These are phyloP conservation scores for Pseudocercospora crystallina DNA, from an alignment of 2,329 filamentous ascomycete species.

Conservation along the genomic window DNA sequence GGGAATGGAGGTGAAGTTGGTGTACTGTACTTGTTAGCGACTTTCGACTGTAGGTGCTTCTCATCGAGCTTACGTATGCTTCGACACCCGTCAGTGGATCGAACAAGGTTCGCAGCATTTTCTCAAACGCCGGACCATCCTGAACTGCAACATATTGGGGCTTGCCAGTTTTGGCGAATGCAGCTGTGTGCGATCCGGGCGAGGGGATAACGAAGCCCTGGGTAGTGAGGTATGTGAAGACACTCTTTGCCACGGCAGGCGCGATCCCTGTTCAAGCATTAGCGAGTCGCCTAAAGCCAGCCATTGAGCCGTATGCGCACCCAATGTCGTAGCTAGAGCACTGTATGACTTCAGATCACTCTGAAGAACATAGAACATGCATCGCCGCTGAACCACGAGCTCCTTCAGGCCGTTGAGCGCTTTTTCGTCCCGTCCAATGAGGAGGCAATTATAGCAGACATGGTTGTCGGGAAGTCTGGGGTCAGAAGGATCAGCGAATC, in stretches of 20 bases:
- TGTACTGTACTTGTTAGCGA: constrained; percentile 13
- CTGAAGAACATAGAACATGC: constrained; percentile 24
- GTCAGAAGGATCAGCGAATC: constrained; percentile 41
- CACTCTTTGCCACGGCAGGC: constrained; percentile 1
- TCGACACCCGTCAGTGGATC: constrained; percentile 28
- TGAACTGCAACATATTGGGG: constrained; percentile 23
- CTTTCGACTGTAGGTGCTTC: background rate
- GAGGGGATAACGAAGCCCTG: constrained; percentile 24
- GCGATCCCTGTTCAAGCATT: too few relatives aligned
- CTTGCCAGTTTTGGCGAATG: constrained; percentile 20
- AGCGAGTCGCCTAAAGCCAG: background rate
- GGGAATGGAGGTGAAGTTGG: background rate
- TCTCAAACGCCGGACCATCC: constrained; percentile 20
- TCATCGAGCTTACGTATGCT: constrained; percentile 19
- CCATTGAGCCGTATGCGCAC: background rate
- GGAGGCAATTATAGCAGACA: constrained; percentile 50
- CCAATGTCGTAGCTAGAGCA: too few relatives aligned
- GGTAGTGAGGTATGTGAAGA: constrained; percentile 23
- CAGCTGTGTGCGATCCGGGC: constrained; percentile 18
- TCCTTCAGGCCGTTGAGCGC: constrained; percentile 18
- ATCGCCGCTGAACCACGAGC: constrained; percentile 27
- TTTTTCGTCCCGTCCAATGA: constrained; percentile 14
- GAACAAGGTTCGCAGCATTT: constrained; percentile 29
- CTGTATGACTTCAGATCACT: constrained; percentile 22
- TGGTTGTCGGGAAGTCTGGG: constrained; percentile 43